phyloP scores from a whole-genome alignment of 306 rosid species.

The Castanea crenata region DNA sequence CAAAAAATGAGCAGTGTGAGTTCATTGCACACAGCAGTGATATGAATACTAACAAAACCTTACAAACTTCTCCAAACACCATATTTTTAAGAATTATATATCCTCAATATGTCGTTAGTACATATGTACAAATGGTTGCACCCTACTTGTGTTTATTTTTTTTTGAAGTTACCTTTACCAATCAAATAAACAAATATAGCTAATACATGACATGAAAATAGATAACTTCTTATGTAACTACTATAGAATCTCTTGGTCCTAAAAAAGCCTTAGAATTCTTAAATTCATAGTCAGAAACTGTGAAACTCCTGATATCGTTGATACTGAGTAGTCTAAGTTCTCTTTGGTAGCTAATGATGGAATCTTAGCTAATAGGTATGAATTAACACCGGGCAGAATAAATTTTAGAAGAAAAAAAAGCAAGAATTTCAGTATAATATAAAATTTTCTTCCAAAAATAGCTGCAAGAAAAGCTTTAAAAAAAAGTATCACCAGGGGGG shows the following conservation, averaged over 20 bases:
- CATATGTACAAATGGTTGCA: too few relatives aligned
- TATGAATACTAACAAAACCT: conserved; percentile 8
- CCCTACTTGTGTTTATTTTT: too few relatives aligned
- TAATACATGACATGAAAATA: too few relatives aligned
- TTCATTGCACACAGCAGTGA: background rate
- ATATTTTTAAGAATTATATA: too few relatives aligned
- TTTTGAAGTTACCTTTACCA: too few relatives aligned
- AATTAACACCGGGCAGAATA: background rate
- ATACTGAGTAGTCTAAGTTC: background rate
- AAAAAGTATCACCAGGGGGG: background rate
- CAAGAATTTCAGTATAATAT: background rate
- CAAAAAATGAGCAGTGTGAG: background rate
- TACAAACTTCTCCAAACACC: background rate
- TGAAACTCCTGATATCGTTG: background rate
- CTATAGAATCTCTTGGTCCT: too few relatives aligned
- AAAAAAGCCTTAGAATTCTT: too few relatives aligned
- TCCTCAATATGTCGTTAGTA: too few relatives aligned
- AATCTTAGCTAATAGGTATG: background rate
- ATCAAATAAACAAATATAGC: too few relatives aligned
- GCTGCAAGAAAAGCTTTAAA: background rate
- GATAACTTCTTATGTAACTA: too few relatives aligned
- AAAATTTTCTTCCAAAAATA: background rate
- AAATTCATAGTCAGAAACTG: background rate
- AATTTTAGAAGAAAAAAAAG: background rate
- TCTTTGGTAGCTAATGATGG: background rate